Evolutionary conservation across 805 yeast species (phyloP).

Genomic region (Kregervanrija pseudodelftensis): DNA sequence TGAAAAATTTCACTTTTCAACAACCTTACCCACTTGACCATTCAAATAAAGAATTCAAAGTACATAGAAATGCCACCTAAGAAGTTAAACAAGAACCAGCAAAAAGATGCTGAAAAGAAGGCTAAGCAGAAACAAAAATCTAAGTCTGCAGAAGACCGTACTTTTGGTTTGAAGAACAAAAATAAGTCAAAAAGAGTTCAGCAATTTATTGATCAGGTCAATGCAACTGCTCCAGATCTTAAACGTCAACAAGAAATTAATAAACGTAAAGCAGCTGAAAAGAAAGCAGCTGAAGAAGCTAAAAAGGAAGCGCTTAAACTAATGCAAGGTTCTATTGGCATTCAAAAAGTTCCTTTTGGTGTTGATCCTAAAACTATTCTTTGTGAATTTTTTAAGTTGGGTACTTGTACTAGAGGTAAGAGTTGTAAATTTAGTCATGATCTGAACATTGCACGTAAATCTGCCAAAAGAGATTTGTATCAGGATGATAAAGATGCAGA

Average conservation of each 20-base stretch:
- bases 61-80: slow-evolving; percentile 36
- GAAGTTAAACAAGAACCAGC: slow-evolving; percentile 41
- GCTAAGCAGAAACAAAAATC: slow-evolving; percentile 52
- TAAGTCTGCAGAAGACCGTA: slow-evolving; percentile 70
- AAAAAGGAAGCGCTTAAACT: slow-evolving; percentile 79
- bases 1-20: neutral
- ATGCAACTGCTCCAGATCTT: slow-evolving; percentile 47
- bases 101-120: slow-evolving; percentile 54
- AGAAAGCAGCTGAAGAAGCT: slow-evolving; percentile 86
- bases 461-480: slow-evolving; percentile 85
- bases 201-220: slow-evolving; percentile 59
- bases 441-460: slow-evolving; percentile 75
- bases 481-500: slow-evolving; percentile 67
- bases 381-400: slow-evolving; percentile 82
- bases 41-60: slow-evolving; percentile 19
- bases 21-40: neutral
- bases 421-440: slow-evolving; percentile 94
- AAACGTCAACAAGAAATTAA: slow-evolving; percentile 40
- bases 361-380: slow-evolving; percentile 93
- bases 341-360: slow-evolving; percentile 89
- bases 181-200: slow-evolving; percentile 92
- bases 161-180: slow-evolving; percentile 93
- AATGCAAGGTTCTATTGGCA: slow-evolving; percentile 55
- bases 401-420: slow-evolving; percentile 76
- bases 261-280: slow-evolving; percentile 75